Base-by-base conservation (phyloP, 2,329 filamentous ascomycete genomes). In the Epichloe gansuensis region DNA sequence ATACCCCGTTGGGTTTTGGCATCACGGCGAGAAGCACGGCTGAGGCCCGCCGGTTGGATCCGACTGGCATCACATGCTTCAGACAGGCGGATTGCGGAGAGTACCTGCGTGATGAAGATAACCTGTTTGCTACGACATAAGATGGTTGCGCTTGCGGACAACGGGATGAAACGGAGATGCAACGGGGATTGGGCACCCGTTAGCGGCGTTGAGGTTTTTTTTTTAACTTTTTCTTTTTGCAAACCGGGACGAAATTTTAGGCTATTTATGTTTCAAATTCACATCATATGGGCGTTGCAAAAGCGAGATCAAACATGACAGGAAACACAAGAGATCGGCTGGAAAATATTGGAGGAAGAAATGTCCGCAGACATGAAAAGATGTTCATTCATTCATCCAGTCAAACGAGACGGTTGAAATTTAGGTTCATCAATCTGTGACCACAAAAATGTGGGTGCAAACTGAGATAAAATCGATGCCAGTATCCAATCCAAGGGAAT, bases 31-130 rank as follows among this genome's bases (percentile, higher is more conserved):
- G 89, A 65, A 88, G 85, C 57, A 94, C 89, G 5, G 82, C 85
- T 17, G 91, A 96, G 68, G 83, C 87, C 28, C 78, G 89, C 63
- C 79, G 88, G 59, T 68, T 96, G 61, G 93, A 96, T 58, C 93
- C 93, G 0, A 98, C 93, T 0, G 89, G 85, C 11, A 85, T 96
- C 56, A 85, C 88, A 9, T 85, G 86, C 52, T 97, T 96, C 71
- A 78, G 91, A 59, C 93, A 98, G 72, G 88, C 88, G 1, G 93
- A 98, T 73, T 86, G 88, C 60, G 93, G 93, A 61, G 91, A 97
- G 72, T 98, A 95, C 65, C 75, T 98, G 64, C 82, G 93, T 65
- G 91, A 97, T 62, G 82, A 85, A 67, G 81, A 83, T 64, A 81
- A 78, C 52, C 65, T 85, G 52, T 85, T 85, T 52, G 55, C 55